A percentile compares a stretch with the other conserved stretches of the same genome.
phyloP scores from a whole-genome alignment of 139 green algal species.

The Tetraselmis chui region DNA sequence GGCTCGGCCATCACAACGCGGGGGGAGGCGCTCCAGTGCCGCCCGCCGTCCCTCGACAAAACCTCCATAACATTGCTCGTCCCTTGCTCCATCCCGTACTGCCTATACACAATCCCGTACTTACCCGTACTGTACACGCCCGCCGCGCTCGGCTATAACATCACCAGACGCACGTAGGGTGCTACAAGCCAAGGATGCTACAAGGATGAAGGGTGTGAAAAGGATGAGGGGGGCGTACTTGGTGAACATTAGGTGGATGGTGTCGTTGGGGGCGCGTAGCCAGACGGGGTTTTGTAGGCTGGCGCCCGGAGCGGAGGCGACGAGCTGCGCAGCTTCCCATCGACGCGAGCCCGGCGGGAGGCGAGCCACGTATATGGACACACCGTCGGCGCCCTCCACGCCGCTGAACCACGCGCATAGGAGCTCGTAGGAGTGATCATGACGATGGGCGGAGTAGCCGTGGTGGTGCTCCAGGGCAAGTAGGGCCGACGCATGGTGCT shows the following conservation, averaged over 20 bases:
- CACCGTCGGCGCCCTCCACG: background rate
- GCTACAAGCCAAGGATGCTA: no score
- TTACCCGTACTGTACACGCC: no score
- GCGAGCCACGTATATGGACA: background rate
- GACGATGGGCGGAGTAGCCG: no score
- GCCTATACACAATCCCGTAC: no score
- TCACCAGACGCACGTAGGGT: no score
- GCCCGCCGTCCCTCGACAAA: background rate
- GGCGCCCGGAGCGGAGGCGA: background rate
- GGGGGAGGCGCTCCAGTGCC: background rate
- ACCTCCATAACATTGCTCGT: background rate
- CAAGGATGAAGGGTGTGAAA: no score
- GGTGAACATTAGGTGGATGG: background rate
- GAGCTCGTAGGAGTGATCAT: background rate
- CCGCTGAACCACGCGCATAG: background rate
- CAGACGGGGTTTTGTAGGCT: background rate
- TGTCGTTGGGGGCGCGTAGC: background rate
- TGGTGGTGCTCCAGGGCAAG: background rate
- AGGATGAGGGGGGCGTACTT: background rate
- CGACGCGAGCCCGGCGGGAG: background rate
- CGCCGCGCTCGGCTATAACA: no score
- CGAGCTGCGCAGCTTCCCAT: background rate
- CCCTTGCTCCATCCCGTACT: background rate
- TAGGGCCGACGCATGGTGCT: background rate
- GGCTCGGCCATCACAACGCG: background rate